Evolutionary conservation across 2,329 filamentous ascomycete genomes (phyloP).

Genomic region (Fusarium hostae): DNA sequence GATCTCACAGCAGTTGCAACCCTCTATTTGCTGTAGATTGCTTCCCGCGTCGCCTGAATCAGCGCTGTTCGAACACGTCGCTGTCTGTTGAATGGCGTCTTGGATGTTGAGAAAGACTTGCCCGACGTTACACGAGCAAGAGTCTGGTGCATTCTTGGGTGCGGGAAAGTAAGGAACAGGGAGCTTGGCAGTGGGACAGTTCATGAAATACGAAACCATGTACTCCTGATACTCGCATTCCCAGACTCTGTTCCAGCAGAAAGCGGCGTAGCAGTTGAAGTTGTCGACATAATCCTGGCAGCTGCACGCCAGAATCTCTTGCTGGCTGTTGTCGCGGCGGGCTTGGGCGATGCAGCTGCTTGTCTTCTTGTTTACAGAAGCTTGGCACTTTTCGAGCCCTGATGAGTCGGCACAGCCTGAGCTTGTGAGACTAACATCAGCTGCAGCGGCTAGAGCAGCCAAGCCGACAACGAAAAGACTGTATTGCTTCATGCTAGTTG

Average conservation of each 20-base stretch:
- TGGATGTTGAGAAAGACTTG: not conserved
- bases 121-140: not conserved
- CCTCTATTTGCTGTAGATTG: not conserved
- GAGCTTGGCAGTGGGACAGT: not conserved
- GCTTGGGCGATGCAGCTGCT: not conserved
- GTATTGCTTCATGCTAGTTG: not conserved
- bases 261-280: not conserved
- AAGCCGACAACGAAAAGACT: not conserved
- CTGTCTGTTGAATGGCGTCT: not conserved
- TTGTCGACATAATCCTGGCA: not conserved
- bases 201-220: not conserved
- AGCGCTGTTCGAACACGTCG: not conserved
- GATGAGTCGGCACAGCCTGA: not conserved
- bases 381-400: not conserved
- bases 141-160: not conserved
- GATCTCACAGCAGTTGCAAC: not conserved
- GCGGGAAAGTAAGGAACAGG: not conserved
- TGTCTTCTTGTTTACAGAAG: not conserved
- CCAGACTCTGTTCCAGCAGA: not conserved
- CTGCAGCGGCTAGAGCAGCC: not conserved
- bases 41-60: not conserved
- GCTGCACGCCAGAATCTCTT: not conserved
- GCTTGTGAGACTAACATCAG: not conserved
- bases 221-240: not conserved
- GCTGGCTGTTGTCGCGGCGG: not conserved